Evolutionary conservation across 441 rosid genomes (phyloP).

Genomic region (Erodium texanum): DNA sequence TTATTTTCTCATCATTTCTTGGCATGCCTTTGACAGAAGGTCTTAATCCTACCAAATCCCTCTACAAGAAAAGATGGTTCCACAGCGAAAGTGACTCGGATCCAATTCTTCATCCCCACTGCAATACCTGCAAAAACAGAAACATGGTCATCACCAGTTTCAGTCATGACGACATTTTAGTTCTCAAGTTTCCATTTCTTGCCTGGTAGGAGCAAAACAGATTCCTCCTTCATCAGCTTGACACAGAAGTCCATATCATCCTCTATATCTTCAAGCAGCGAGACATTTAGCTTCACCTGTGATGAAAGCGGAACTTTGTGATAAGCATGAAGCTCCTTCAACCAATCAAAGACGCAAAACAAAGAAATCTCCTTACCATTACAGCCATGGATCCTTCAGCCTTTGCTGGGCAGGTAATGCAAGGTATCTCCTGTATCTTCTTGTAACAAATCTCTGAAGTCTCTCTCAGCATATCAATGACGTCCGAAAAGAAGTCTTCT

Average conservation of each 20-base stretch:
- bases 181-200: slow-evolving; percentile 8
- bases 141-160: not conserved
- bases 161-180: too few species aligned
- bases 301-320: not conserved
- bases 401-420: slow-evolving; percentile 16
- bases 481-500: slow-evolving; percentile 14
- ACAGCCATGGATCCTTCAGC: slow-evolving; percentile 21
- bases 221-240: slow-evolving; percentile 52
- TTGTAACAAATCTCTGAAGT: slow-evolving; percentile 11
- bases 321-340: not conserved
- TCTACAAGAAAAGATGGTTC: slow-evolving; percentile 12
- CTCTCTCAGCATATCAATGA: not conserved
- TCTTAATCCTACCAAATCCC: slow-evolving; percentile 9
- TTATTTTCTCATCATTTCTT: not conserved
- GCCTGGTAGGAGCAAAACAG: slow-evolving; percentile 45
- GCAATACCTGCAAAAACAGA: slow-evolving; percentile 10
- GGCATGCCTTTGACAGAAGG: slow-evolving; percentile 15
- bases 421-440: slow-evolving; percentile 20
- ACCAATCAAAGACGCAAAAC: not conserved
- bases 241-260: slow-evolving; percentile 55
- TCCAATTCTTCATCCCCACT: slow-evolving; percentile 19
- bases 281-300: slow-evolving; percentile 37
- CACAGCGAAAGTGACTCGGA: slow-evolving; percentile 13
- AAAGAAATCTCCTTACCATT: slow-evolving; percentile 17
- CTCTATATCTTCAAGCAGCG: slow-evolving; percentile 35